Conservation (phyloP, 2,329 filamentous ascomycete genomes). For the Fusarium sp. region DNA sequence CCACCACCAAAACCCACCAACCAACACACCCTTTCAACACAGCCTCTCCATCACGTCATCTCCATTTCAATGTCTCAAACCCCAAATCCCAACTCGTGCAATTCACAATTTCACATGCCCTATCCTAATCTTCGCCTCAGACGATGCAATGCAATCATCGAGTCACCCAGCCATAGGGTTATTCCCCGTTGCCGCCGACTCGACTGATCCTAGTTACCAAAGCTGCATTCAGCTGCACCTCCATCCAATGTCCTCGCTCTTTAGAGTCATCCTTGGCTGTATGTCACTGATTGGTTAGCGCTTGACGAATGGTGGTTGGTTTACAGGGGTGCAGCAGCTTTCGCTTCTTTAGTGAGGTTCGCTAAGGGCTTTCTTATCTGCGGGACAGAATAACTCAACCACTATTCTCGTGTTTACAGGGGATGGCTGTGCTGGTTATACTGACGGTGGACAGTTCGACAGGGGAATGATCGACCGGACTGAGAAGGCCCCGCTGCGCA, state of each 20-base stretch:
- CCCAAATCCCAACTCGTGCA: background rate
- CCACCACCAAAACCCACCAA: background rate
- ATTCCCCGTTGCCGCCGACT: conserved; percentile 10
- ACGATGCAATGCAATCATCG: conserved; percentile 1
- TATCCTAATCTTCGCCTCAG: background rate
- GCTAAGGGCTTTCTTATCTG: conserved; percentile 3
- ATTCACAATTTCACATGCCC: background rate
- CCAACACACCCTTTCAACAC: background rate
- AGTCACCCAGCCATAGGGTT: conserved; percentile 5
- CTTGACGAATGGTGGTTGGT: conserved; percentile 26
- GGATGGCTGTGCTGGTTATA: background rate
- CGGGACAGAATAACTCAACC: background rate
- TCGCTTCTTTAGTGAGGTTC: conserved; percentile 19
- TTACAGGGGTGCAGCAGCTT: conserved; percentile 18
- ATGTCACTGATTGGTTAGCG: conserved; percentile 18
- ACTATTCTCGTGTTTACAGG: fast-evolving
- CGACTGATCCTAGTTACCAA: background rate
- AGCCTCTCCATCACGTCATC: background rate
- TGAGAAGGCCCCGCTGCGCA: conserved; percentile 10
- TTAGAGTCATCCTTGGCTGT: conserved; percentile 16
- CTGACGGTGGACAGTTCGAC: background rate
- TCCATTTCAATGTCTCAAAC: background rate
- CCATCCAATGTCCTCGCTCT: conserved; percentile 15
- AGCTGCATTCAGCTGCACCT: conserved; percentile 23
- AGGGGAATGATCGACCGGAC: conserved; percentile 33